Evolutionary conservation across 2,329 filamentous ascomycete species (phyloP), one percentile per base, ranked within the genome.

Genomic region (Cercospora beticola): DNA sequence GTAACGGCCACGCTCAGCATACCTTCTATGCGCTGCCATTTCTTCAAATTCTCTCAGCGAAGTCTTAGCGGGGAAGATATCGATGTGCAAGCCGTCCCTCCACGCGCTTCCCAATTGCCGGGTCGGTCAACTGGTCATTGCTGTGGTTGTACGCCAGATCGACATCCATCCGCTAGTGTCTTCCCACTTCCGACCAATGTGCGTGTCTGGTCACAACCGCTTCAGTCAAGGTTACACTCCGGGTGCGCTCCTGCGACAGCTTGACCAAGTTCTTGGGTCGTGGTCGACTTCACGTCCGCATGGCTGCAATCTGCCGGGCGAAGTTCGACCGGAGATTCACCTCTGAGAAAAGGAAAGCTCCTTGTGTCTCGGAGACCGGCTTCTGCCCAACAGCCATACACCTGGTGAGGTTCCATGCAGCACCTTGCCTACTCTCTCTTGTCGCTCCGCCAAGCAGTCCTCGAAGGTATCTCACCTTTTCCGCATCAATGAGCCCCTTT

Each of bases 381-480:
- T 73, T 73, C 60, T 69, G 66, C 3, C 70, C 71, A 16, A 73
- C 56, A 3, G 70, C 68, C 71, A 73, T 73, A 52, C 71, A 73
- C 57, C 71, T 61, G 12, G 71, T 73, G 61, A 73, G 46, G 43
- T 73, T 73, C 71, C 70, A 73, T 6, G 70, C 71, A n/a, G 70
- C 71, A 7, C 71, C 71, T 23, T 43, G 60, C 49, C 71, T 62
- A 23, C 71, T 73, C 28, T 73, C 71, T 52, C 70, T 61, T 28
- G 67, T 71, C 7, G 71, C 71, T 9, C 71, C 71, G 9, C 68
- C 71, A 5, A 73, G 56, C 36, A 73, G 26, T 28, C 61, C 54
- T 30, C 71, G 63, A 33, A 73, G 52, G 18, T 70, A 62, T 40
- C 59, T 60, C 8, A 66, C 65, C 49, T 72, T 71, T 23, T 72